Base-by-base conservation (phyloP, 805 yeast species). In the Wickerhamiella parazyma region DNA sequence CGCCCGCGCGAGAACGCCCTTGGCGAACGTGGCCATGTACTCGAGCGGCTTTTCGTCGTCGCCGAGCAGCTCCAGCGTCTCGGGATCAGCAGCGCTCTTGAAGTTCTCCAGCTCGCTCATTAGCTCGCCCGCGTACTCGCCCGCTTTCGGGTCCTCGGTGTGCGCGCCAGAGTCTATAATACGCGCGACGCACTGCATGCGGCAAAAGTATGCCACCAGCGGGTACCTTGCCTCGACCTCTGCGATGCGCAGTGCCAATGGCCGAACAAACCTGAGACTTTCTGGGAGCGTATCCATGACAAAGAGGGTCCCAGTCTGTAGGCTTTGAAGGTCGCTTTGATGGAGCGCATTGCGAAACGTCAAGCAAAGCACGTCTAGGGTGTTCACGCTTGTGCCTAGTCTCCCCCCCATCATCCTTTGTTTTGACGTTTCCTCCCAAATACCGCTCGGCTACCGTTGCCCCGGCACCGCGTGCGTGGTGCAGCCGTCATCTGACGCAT, bases 191-290 rank as follows among this genome's bases (percentile, higher is more conserved):
- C 86, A 82, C 55, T 80, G 78, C 40, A 80, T 57, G 48, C 67
- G 69, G 60, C 91, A 80, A 59, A 72, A 81, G 60, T 83, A 84
- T 4, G 89, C 67, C 22, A 84, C 71, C 9, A 78, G 62, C 0
- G 93, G 86, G 48, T 82, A 79, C 8, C 67, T 69, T 0, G 52
- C 47, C 16, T 62, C 66, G 33, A 83, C 54, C 51, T 85, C 94
- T 8, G 57, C 59, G 17, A 84, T 67, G 6, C 87, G 68, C 6
- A 53, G 49, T 11, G 60, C 45, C 24, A 52, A 34, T 7, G 58
- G 55, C 49, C 47, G 49, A 10, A 57, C 51, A 24, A 49, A 53
- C 42, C 54, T 52, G 38, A 56, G 51, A 6, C 51, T 39, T 1
- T 40, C 48, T 4, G 62, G 62, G 2, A 54, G 47, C 16, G 31